phyloP scores from a whole-genome alignment of 208 protist species.

The Trypanosoma lewisi region DNA sequence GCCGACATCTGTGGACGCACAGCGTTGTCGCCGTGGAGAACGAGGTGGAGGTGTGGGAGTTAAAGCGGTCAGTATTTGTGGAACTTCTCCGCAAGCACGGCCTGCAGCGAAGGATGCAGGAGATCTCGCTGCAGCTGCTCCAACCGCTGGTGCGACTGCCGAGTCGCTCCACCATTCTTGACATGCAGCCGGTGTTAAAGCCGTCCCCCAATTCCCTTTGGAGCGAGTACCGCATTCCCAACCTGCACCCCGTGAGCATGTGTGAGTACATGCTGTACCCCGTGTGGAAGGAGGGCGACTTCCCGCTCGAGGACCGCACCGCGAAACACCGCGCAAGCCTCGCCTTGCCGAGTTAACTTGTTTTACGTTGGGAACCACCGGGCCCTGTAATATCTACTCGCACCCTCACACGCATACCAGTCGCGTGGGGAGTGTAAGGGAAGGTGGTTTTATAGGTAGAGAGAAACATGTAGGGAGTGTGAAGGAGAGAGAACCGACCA shows the following conservation, averaged over 20 bases:
- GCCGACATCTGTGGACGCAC: slow-evolving; percentile 70
- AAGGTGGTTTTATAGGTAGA: too few species aligned
- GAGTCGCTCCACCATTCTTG: slow-evolving; percentile 29
- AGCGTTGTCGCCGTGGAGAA: slow-evolving; percentile 62
- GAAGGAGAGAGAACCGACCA: too few species aligned
- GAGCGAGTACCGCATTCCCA: slow-evolving; percentile 52
- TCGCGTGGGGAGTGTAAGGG: too few species aligned
- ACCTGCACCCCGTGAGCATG: slow-evolving; percentile 57
- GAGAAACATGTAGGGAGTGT: neutral
- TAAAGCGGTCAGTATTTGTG: slow-evolving; percentile 56
- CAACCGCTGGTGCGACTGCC: slow-evolving; percentile 47
- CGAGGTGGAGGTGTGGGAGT: slow-evolving; percentile 71
- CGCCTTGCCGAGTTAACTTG: neutral
- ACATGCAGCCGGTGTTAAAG: slow-evolving; percentile 68
- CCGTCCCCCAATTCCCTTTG: slow-evolving; percentile 76
- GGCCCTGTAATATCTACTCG: too few species aligned
- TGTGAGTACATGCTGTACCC: slow-evolving; percentile 45
- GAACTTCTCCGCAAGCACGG: slow-evolving; percentile 53
- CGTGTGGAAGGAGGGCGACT: slow-evolving; percentile 69
- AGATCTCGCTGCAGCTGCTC: slow-evolving; percentile 61
- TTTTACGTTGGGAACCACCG: too few species aligned
- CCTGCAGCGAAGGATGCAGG: slow-evolving; percentile 50
- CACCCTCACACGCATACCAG: too few species aligned
- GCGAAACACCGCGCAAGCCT: neutral
- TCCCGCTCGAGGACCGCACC: slow-evolving; percentile 32